phyloP scores from a whole-genome alignment of 177 flowering plant species.

The Tripterygium wilfordii region DNA sequence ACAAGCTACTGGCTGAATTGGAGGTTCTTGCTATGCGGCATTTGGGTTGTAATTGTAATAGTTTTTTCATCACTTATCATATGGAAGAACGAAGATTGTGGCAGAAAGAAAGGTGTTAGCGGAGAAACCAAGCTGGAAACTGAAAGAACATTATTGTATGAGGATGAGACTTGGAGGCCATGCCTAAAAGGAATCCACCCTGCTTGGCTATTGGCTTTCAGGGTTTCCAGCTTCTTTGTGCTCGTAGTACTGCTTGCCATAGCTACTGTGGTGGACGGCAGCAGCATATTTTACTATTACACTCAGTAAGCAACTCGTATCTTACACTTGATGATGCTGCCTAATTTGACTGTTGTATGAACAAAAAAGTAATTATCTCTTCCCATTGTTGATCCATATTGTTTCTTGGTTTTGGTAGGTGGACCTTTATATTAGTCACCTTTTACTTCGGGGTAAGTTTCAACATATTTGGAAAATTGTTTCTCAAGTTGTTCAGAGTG shows the following conservation, averaged over 20 bases:
- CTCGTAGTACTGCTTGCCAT: slow-evolving; percentile 47
- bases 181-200: slow-evolving; percentile 69
- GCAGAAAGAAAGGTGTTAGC: slow-evolving; percentile 6
- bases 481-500: too few relatives aligned
- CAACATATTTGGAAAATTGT: too few relatives aligned
- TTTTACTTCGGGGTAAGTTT: slow-evolving; percentile 86
- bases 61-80: slow-evolving; percentile 13
- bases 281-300: slow-evolving; percentile 65
- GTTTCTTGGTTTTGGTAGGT: slow-evolving; percentile 47
- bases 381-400: background rate
- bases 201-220: slow-evolving; percentile 67
- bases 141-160: slow-evolving; percentile 35
- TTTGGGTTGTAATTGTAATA: slow-evolving; percentile 1
- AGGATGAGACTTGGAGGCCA: slow-evolving; percentile 75
- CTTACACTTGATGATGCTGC: too few relatives aligned
- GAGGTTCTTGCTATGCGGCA: slow-evolving; percentile 3
- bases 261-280: slow-evolving; percentile 64
- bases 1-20: slow-evolving; percentile 6
- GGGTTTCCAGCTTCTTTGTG: slow-evolving; percentile 50
- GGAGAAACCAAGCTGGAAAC: slow-evolving; percentile 23
- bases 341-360: too few relatives aligned
- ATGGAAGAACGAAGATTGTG: slow-evolving; percentile 46
- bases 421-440: slow-evolving; percentile 76
- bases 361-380: too few relatives aligned
- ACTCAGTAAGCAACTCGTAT: slow-evolving; percentile 86